Base-by-base conservation (phyloP, 768 basidiomycete genomes). In the Cystofilobasidium capitatum region DNA sequence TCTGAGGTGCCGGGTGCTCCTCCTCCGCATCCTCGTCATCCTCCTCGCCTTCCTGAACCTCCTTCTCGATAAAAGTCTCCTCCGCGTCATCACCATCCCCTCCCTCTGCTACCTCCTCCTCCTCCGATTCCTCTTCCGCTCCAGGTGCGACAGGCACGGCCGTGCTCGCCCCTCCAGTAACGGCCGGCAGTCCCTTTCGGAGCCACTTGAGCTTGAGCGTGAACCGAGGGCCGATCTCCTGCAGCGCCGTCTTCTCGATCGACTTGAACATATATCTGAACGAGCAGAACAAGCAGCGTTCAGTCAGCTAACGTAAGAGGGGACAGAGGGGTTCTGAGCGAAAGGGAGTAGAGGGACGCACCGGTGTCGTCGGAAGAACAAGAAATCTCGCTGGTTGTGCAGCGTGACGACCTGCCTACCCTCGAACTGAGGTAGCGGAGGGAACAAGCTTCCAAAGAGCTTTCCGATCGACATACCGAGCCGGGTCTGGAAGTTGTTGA, bases 201-300 rank as follows among this genome's bases (percentile, higher is more conserved):
- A 99, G 78, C 81, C 87, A 96, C 44, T 87, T 82, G 65, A 99
- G 80, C 78, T 98, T 98, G 14, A 98, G 81, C 0, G 96, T 98
- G 75, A 99, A 96, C 37, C 94, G 85, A 9, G 96, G 96, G 1
- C 96, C 96, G 70, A 99, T 99, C 78, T 99, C 96, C 75, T 99
- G 96, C 36, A 99, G 78, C 9, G 88, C 84, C 12, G 94, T 92
- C 75, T 88, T 91, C 71, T 93, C 91, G 3, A 88, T 81, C 1
- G 89, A 91, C 58, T 88, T 85, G 78, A 93, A 98, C 45, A 91
- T 91, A 77, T 92, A 94, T 73, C 89, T 93, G 70, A 3, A 22
- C 17, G 35, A 33, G 17, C 39, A 70, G 58, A 20, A 59, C 33
- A 55, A 22, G 40, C 45, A 42, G n/a, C n/a, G n/a, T n/a, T n/a